Percentiles rank a stretch among this genome's conserved stretches.
Conservation (phyloP, 768 basidiomycete species). For the Suillus paluster region DNA sequence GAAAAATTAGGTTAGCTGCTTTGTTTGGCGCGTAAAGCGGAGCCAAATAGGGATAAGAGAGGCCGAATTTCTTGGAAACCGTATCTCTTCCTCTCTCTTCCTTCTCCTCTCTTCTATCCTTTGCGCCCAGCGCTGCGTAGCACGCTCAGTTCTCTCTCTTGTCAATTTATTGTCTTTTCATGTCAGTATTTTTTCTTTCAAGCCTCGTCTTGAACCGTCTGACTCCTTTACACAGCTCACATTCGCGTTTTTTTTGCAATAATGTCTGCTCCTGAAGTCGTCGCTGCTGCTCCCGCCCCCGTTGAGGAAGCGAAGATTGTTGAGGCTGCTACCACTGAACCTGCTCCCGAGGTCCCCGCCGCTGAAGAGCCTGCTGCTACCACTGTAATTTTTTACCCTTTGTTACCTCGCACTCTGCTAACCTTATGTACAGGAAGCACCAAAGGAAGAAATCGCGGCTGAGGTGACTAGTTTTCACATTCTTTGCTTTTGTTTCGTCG, state of each 20-base stretch:
- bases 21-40: constrained; percentile 44
- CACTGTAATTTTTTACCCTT: constrained; percentile 34
- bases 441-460: constrained; percentile 43
- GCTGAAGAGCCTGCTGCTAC: constrained; percentile 38
- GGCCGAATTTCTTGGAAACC: constrained; percentile 37
- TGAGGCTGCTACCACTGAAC: constrained; percentile 43
- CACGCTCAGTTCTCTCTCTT: constrained; percentile 65
- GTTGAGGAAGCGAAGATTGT: constrained; percentile 58
- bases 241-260: constrained; percentile 59
- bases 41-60: constrained; percentile 48
- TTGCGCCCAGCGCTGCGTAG: constrained; percentile 58
- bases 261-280: constrained; percentile 82
- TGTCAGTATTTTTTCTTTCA: constrained; percentile 38
- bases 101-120: constrained; percentile 61
- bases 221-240: constrained; percentile 47
- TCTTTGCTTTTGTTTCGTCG: too few relatives aligned
- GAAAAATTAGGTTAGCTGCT: constrained; percentile 38
- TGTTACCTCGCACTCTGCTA: constrained; percentile 6
- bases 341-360: constrained; percentile 36
- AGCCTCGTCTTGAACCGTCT: neutral
- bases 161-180: constrained; percentile 56
- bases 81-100: constrained; percentile 57
- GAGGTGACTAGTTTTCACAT: constrained; percentile 35
- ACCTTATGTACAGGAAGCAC: constrained; percentile 38
- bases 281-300: constrained; percentile 43